phyloP scores from a whole-genome alignment of 371 early-diverging fungal genomes.

The Mucor sp. region DNA sequence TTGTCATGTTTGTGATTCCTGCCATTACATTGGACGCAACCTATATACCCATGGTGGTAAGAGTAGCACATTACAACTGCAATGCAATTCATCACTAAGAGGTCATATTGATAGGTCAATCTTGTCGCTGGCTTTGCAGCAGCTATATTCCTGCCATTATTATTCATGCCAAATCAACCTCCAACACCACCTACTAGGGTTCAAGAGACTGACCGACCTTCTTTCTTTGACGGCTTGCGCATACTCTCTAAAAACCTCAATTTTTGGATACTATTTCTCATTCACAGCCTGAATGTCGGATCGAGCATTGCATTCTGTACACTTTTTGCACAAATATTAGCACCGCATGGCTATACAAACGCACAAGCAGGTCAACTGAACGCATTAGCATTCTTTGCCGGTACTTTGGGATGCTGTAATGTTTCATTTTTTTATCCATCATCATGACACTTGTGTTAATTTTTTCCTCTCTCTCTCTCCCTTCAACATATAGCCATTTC shows the following conservation, averaged over 20 bases:
- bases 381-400: conserved; percentile 38
- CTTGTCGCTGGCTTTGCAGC: conserved; percentile 39
- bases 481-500: conserved; percentile 26
- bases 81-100: not conserved
- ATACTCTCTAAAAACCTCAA: conserved; percentile 31
- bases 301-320: conserved; percentile 51
- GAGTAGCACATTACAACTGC: not conserved
- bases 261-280: conserved; percentile 46
- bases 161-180: conserved; percentile 46
- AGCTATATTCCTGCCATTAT: conserved; percentile 30
- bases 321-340: conserved; percentile 45
- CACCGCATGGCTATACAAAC: conserved; percentile 59
- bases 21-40: conserved; percentile 38
- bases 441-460: not conserved
- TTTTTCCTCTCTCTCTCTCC: not conserved
- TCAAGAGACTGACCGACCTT: conserved; percentile 17
- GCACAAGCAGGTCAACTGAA: conserved; percentile 43
- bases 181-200: conserved; percentile 46
- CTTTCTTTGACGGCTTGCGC: conserved; percentile 43
- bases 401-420: conserved; percentile 44
- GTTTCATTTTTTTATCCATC: not conserved
- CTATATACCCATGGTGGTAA: conserved; percentile 35
- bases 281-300: conserved; percentile 50
- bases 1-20: conserved; percentile 59
- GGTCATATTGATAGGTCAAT: conserved; percentile 23